phyloP scores from a whole-genome alignment of 192 early-diverging fungal species.

The Mortierella alpina region DNA sequence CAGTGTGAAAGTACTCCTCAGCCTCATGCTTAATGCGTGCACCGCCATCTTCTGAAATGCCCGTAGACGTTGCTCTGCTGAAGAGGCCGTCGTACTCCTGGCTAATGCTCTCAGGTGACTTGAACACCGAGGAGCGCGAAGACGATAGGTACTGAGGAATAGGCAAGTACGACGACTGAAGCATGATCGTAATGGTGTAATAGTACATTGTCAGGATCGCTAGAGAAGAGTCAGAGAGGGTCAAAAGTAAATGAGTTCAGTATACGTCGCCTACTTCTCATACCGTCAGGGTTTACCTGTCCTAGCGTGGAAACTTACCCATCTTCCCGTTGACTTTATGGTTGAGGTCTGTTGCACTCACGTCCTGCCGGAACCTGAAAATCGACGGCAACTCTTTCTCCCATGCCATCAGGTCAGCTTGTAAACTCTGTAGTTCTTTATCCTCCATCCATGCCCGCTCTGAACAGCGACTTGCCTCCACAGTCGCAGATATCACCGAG shows the following conservation, averaged over 20 bases:
- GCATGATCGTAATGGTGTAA: conserved; percentile 50
- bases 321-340: conserved; percentile 49
- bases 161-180: conserved; percentile 48
- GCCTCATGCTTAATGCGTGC: conserved; percentile 28
- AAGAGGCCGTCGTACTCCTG: conserved; percentile 40
- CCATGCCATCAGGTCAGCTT: conserved; percentile 50
- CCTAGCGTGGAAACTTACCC: conserved; percentile 6
- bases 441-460: conserved; percentile 45
- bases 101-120: conserved; percentile 32
- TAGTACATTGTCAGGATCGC: conserved; percentile 41
- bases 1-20: conserved; percentile 11
- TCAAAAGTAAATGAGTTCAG: neutral
- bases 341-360: conserved; percentile 25
- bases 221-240: neutral
- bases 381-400: conserved; percentile 19
- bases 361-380: conserved; percentile 35
- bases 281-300: neutral
- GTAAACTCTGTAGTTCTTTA: conserved; percentile 38
- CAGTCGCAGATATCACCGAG: conserved; percentile 7
- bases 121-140: conserved; percentile 14
- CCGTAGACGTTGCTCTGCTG: conserved; percentile 14
- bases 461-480: conserved; percentile 39
- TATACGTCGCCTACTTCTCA: neutral
- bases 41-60: conserved; percentile 13
- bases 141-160: conserved; percentile 42